Evolutionary conservation across 306 rosid genomes (phyloP), one percentile per base, ranked within the genome.

Genomic region (Psophocarpus tetragonolobus): DNA sequence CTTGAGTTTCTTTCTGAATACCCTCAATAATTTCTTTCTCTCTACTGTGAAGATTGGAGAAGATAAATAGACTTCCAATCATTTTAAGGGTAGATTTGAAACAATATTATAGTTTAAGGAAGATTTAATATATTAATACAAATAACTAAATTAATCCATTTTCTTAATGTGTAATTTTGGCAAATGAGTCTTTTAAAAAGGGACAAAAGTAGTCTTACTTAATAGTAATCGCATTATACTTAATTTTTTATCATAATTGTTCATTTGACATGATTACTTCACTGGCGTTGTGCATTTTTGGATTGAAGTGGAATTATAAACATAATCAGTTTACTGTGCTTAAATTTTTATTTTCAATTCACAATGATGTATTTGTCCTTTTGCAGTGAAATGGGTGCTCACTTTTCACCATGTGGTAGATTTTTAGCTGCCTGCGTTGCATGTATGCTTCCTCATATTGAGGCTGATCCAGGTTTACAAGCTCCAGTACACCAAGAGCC

Each of bases 311-410:
- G 44, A 51, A 26, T 38, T 57, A 48, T 58, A 39, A 63, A 3
- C 24, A 5, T 20, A 24, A 18, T 20, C 20, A 62, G 39, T 30
- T 33, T 15, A 14, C 1, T 62, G 44, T 30, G 4, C 12, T 2
- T 61, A 20, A 27, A 11, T 26, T 61, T 32, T 24, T 77, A n/a
- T 71, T 64, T 76, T 53, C 66, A 65, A 35, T 30, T 67, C 69
- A 42, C 57, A 74, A 62, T 38, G 75, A n/a, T n/a, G 42, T 74
- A 78, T 60, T 84, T 95, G 84, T 90, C 89, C 77, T 47, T 47
- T 81, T 95, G 90, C 97, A 96, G 99, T 84, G 99, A 96, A 88
- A 96, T 96, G 98, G 99, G 99, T 77, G 96, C 97, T 70, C 99
- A 92, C 77, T 96, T 96, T 87, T 93, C 99, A 66, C 99, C 99